Conservation (phyloP, 768 basidiomycete species). For the Boletus fagicola region DNA sequence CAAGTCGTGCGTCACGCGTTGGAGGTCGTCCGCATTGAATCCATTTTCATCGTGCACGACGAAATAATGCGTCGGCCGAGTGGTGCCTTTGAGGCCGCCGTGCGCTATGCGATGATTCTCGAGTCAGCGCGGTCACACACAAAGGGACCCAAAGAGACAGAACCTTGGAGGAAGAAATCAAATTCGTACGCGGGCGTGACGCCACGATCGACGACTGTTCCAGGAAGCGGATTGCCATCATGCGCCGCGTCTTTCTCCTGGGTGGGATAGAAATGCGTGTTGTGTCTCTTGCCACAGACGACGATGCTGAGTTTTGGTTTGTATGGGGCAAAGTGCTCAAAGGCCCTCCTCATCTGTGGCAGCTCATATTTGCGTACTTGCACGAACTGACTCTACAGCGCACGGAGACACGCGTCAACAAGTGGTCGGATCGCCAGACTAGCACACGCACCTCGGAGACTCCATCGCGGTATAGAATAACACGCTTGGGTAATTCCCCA, state of each 20-base stretch:
- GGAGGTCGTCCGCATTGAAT: constrained; percentile 48
- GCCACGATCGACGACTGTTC: constrained; percentile 57
- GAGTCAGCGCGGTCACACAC: not conserved
- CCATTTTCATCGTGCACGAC: constrained; percentile 54
- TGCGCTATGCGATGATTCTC: constrained; percentile 31
- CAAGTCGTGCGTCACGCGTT: constrained; percentile 49
- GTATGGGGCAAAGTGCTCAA: constrained; percentile 42
- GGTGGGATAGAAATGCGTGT: constrained; percentile 55
- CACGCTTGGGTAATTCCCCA: constrained; percentile 39
- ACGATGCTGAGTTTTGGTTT: constrained; percentile 50
- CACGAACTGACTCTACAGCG: constrained; percentile 44
- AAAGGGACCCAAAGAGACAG: not conserved
- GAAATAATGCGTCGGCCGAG: constrained; percentile 53
- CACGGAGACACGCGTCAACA: not conserved
- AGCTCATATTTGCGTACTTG: constrained; percentile 45
- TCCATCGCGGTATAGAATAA: constrained; percentile 62
- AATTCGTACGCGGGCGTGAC: constrained; percentile 52
- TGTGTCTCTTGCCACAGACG: constrained; percentile 55
- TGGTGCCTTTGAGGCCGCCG: constrained; percentile 43
- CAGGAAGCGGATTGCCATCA: constrained; percentile 50
- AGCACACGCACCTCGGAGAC: constrained; percentile 63
- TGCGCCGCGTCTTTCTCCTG: constrained; percentile 35
- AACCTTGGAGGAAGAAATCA: constrained; percentile 54
- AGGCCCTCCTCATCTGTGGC: constrained; percentile 39
- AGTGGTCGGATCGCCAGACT: not conserved